Evolutionary conservation across 2,329 filamentous ascomycete genomes (phyloP), one percentile per base, ranked within the genome.

Genomic region (Pseudogymnoascus sp.): DNA sequence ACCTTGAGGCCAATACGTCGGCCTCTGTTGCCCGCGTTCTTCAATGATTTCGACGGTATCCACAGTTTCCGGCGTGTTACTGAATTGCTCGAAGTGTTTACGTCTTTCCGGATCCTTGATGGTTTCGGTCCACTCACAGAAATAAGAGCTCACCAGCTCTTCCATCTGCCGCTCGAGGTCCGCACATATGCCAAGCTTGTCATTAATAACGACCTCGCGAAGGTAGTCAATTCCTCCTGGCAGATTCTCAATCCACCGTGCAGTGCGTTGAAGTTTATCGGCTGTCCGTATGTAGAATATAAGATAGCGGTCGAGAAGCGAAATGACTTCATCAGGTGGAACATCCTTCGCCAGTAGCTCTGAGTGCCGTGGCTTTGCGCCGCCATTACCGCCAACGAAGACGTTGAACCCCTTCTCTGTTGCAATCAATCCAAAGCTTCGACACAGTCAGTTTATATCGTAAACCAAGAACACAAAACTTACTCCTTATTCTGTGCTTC

Each of bases 201-300:
- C 92, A 31, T 94, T 83, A 5, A 96, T 80, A 35, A 96, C 82
- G 2, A 96, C 92, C 69, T 92, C 85, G 61, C 86, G 85, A 0
- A 96, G 83, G 72, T 96, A 96, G 64, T 84, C 82, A 75, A 96
- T 87, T 1, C 92, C 92, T 5, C 91, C 92, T 0, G 92, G 91
- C 0, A 96, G 81, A 61, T 82, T 83, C 74, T 96, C 92, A 38
- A 96, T 79, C 92, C 92, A 96, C 23, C 91, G 83, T 0, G 92
- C 92, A 26, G 92, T 96, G 59, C 92, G 84, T 75, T 96, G 91
- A 0, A 96, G 84, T 72, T 90, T 92, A 77, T 96, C 92, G 49
- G 91, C 92, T 0, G 92, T 95, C 67, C 91, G 89, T 70, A 96
- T 94, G 77, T 96, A 96, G 79, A 96, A 93, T 76, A 92, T 91